Evolutionary conservation across 768 basidiomycete genomes (phyloP), one percentile per base, ranked within the genome.

Genomic region (Agaricus blazei): DNA sequence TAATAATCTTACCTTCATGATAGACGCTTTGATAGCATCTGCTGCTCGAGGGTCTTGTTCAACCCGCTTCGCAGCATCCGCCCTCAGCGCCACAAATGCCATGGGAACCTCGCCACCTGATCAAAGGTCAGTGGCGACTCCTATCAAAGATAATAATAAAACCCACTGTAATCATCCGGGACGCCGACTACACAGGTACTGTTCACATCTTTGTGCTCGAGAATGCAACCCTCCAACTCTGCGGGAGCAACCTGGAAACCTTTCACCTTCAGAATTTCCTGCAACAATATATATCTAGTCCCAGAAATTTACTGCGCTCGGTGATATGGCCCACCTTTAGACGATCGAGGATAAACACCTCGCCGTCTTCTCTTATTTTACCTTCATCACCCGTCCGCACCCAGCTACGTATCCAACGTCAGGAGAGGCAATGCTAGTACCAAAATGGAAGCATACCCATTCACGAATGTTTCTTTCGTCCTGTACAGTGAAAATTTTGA

Each of bases 221-320:
- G 65, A n/a, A 86, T 62, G 56, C 83, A 83, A 19, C 80, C 87
- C 62, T 88, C 87, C 8, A 88, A 71, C 59, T 87, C 86, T 3
- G 87, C 85, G 2, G 87, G 87, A 1, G 87, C 84, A 1, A 89
- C 87, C 63, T 89, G 87, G 64, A 84, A 85, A 2, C 88, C 87
- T 62, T 70, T 77, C 42, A 70, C 72, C 63, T 78, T 77, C 74
- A 78, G 74, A 45, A 77, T 75, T 67, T 78, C 76, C 72, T 77
- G 49, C 11, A 48, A 11, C 26, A 42, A 47, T 26, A 11, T 27
- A 29, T 27, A 31, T 45, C 48, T 14, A 47, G 28, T 14, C 14
- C 11, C 23, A 40, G 26, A 7, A 11, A 9, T 34, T 3, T 6
- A 34, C 11, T 34, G 34, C 34, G 5, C 24, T 4, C 9, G 19